Conservation (phyloP, 257 asterid genomes). For the Handroanthus guayacan region DNA sequence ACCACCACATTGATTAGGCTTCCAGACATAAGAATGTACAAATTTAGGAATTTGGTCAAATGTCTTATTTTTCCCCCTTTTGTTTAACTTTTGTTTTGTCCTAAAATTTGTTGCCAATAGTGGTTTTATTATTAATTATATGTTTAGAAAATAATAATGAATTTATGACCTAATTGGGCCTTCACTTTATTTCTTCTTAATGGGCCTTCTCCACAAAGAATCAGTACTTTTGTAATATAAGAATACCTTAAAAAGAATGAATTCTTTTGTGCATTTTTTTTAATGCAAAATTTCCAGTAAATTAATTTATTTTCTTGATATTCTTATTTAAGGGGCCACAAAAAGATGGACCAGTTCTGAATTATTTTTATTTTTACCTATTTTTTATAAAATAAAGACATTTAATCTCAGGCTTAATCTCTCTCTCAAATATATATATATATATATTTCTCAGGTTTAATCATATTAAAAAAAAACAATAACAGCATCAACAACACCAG, state of each 20-base stretch:
- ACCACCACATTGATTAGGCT: background rate
- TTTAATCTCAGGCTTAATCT: background rate
- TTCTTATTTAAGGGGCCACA: background rate
- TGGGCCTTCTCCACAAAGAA: slow-evolving; percentile 5
- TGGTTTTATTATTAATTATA: background rate
- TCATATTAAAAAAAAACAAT: no score
- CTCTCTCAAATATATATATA: no score
- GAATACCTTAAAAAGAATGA: no score
- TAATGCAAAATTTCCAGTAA: background rate
- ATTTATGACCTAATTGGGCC: background rate
- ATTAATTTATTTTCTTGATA: background rate
- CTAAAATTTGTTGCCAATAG: background rate
- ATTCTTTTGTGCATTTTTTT: background rate
- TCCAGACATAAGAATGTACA: background rate
- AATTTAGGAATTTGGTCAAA: slow-evolving; percentile 10
- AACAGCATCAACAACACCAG: no score
- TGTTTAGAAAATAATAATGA: no score
- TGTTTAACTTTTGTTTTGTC: background rate
- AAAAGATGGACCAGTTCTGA: background rate
- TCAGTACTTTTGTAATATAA: no score
- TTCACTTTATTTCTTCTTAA: background rate
- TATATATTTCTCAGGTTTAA: no score
- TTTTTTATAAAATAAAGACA: background rate
- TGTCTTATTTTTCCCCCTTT: background rate
- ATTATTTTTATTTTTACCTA: background rate